Percentiles rank a stretch among this genome's conserved stretches.
Evolutionary conservation across 345 rosid species (phyloP).

Genomic region (Arabis alpina): DNA sequence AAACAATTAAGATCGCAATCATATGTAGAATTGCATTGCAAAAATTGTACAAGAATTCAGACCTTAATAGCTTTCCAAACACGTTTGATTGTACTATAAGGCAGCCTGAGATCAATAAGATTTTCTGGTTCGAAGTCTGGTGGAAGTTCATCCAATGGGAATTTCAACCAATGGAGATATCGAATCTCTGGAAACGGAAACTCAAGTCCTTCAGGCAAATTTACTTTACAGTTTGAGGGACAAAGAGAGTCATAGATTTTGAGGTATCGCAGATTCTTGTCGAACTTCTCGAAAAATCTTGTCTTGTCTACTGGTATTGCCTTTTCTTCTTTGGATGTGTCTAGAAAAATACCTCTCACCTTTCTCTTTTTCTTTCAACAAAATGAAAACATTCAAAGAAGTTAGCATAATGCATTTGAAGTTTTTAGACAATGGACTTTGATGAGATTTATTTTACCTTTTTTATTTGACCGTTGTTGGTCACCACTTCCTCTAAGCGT

Average conservation of each 20-base stretch:
- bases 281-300: slow-evolving; percentile 8
- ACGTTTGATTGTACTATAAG: slow-evolving; percentile 13
- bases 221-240: neutral
- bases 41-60: neutral
- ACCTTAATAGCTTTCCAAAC: slow-evolving; percentile 35
- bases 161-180: neutral
- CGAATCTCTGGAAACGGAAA: slow-evolving; percentile 24
- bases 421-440: too few species aligned
- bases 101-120: too few species aligned
- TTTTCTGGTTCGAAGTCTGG: too few species aligned
- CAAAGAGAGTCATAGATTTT: slow-evolving; percentile 24
- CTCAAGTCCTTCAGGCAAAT: slow-evolving; percentile 5
- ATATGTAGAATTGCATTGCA: neutral
- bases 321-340: neutral
- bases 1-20: too few species aligned
- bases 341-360: slow-evolving; percentile 27
- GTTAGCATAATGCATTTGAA: too few species aligned
- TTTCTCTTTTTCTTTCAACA: neutral
- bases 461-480: too few species aligned
- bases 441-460: too few species aligned
- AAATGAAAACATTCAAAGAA: too few species aligned
- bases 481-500: too few species aligned
- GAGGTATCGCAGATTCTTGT: slow-evolving; percentile 27
- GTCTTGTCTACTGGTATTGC: neutral
- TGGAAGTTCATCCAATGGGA: too few species aligned